Conservation (phyloP, 805 yeast genomes). For the Saccharomycopsis lassenensis region DNA sequence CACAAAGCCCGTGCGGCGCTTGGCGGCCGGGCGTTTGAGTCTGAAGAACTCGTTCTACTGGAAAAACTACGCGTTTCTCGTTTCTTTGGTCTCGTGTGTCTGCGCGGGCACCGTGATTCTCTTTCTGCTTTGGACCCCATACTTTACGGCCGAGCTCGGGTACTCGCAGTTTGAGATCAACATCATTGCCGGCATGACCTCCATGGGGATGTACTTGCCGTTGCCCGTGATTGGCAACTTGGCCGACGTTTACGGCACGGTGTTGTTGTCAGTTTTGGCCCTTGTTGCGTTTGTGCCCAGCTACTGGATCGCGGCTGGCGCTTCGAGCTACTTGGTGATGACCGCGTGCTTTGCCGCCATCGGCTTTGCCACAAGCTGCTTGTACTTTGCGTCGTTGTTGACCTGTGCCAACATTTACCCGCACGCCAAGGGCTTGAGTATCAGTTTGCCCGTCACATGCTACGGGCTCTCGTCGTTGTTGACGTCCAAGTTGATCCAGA, state of each 20-base stretch:
- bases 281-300: constrained; percentile 56
- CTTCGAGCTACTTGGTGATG: constrained; percentile 28
- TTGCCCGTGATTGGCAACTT: constrained; percentile 74
- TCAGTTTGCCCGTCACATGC: constrained; percentile 79
- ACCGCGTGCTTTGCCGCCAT: constrained; percentile 44
- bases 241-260: constrained; percentile 82
- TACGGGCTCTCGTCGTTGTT: constrained; percentile 77
- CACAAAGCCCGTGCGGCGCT: too few relatives aligned
- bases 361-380: constrained; percentile 63
- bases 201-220: constrained; percentile 74
- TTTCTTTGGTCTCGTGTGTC: constrained; percentile 55
- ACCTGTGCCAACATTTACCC: constrained; percentile 87
- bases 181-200: constrained; percentile 60
- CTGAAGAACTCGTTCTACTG: too few relatives aligned
- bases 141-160: constrained; percentile 46
- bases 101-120: constrained; percentile 75
- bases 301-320: constrained; percentile 40
- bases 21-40: too few relatives aligned
- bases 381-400: constrained; percentile 58
- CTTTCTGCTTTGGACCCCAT: constrained; percentile 69
- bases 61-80: constrained; percentile 39
- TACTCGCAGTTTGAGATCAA: constrained; percentile 62
- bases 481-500: constrained; percentile 50
- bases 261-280: constrained; percentile 52
- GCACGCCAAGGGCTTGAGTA: constrained; percentile 62